These are phyloP conservation scores for Chaetoscypha palmicola DNA, from an alignment of 2,329 filamentous ascomycete genomes.

Conservation along the genomic window DNA sequence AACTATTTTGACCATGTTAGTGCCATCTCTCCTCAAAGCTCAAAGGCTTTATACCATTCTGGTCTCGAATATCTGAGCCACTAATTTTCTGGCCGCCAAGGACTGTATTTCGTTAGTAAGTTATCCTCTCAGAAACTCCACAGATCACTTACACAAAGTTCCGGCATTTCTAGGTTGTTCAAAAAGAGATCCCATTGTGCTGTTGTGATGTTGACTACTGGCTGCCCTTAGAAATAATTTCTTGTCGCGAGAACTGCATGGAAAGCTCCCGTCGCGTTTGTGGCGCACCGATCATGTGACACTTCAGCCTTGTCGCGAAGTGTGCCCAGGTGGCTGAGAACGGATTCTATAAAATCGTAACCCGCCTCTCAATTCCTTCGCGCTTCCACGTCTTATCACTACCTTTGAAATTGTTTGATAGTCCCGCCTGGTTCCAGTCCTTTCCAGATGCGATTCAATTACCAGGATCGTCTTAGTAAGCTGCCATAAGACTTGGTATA, in stretches of 20 bases:
- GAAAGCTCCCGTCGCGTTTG: no score
- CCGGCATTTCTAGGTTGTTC: slow-evolving; percentile 88
- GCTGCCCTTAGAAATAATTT: slow-evolving; percentile 11
- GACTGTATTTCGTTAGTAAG: slow-evolving; percentile 44
- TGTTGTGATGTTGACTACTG: slow-evolving; percentile 15
- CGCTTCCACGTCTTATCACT: no score
- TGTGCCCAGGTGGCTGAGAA: no score
- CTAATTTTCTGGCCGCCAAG: slow-evolving; percentile 97
- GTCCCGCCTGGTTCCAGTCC: no score
- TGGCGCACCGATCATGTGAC: no score
- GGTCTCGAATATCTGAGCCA: slow-evolving; percentile 90
- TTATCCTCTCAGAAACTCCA: neutral
- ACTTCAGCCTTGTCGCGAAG: no score
- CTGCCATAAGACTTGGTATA: no score
- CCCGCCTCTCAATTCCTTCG: no score
- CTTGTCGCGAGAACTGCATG: neutral
- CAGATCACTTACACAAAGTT: slow-evolving; percentile 63
- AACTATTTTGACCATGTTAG: slow-evolving; percentile 44
- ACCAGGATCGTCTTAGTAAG: no score
- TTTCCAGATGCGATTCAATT: no score
- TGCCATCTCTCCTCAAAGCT: slow-evolving; percentile 5
- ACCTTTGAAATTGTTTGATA: no score
- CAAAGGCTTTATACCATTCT: slow-evolving; percentile 62
- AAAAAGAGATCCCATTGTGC: slow-evolving; percentile 84
- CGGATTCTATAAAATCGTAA: no score